phyloP scores from a whole-genome alignment of 2,329 filamentous ascomycete genomes.

The Phialophora chinensis region DNA sequence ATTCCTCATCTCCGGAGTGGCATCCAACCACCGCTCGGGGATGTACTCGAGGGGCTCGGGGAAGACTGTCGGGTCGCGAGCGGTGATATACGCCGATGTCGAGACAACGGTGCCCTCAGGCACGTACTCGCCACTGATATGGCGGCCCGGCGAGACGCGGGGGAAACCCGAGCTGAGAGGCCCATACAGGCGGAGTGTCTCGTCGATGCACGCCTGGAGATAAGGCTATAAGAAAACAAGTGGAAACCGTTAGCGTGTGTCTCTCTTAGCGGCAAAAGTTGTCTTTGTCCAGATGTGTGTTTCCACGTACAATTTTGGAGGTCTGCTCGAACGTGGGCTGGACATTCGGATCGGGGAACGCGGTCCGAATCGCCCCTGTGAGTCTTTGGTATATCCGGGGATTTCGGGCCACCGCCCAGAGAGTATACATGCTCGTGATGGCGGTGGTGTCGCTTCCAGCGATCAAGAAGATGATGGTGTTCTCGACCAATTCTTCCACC shows the following conservation, averaged over 20 bases:
- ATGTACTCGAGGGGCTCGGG: constrained; percentile 45
- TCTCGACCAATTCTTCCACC: constrained; percentile 16
- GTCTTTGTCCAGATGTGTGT: too few species aligned
- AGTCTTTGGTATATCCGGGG: too few species aligned
- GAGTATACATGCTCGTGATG: constrained; percentile 46
- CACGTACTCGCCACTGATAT: constrained; percentile 50
- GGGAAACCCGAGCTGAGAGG: constrained; percentile 24
- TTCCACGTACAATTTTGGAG: constrained; percentile 18
- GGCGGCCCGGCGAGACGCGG: constrained; percentile 24
- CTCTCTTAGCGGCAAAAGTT: neutral
- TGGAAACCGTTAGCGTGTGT: too few species aligned
- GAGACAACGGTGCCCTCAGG: constrained; percentile 45
- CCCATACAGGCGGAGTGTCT: constrained; percentile 23
- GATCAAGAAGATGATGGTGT: constrained; percentile 44
- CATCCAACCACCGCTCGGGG: constrained; percentile 57
- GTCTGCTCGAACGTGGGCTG: constrained; percentile 20
- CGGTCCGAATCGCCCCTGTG: constrained; percentile 42
- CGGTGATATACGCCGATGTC: constrained; percentile 50
- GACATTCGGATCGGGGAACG: constrained; percentile 18
- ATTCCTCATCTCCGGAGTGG: constrained; percentile 45
- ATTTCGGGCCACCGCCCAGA: constrained; percentile 39
- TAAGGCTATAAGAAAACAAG: too few species aligned
- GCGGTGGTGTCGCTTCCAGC: constrained; percentile 61
- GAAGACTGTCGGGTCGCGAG: constrained; percentile 52
- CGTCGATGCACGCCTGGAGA: constrained; percentile 12